Conservation (phyloP, 228 moss, liverwort and hornwort genomes). For the Sphagnum fallax region DNA sequence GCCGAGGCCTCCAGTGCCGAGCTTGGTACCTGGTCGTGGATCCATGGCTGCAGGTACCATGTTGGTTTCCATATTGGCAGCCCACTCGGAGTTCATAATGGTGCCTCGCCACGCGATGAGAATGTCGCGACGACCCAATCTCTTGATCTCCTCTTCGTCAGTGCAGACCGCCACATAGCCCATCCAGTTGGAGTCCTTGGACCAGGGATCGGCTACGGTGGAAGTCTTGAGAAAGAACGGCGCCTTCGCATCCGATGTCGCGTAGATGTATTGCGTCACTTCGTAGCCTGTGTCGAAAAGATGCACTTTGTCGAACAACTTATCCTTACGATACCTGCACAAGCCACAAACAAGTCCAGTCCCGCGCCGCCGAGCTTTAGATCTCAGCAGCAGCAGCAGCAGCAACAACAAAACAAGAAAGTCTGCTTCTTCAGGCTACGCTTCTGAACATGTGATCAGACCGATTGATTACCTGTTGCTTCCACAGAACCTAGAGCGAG, state of each 20-base stretch:
- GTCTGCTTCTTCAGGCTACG: too few species aligned
- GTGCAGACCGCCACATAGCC: slow-evolving; percentile 13
- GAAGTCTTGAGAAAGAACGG: slow-evolving; percentile 8
- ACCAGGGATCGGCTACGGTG: slow-evolving; percentile 5
- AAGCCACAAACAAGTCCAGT: not conserved
- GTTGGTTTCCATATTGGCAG: slow-evolving; percentile 13
- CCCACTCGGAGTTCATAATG: slow-evolving; percentile 13
- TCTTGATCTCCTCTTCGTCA: slow-evolving; percentile 7
- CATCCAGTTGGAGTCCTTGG: slow-evolving; percentile 14
- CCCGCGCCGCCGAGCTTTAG: too few species aligned
- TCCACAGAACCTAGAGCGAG: slow-evolving; percentile 43
- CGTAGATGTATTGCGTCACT: slow-evolving; percentile 17
- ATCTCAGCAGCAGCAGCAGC: too few species aligned
- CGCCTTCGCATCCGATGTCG: slow-evolving; percentile 2
- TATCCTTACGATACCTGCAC: slow-evolving; percentile 11
- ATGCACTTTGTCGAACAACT: slow-evolving; percentile 27
- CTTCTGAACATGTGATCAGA: too few species aligned
- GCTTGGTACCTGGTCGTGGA: not conserved
- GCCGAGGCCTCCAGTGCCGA: slow-evolving; percentile 1
- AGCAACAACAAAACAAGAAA: too few species aligned
- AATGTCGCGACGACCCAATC: slow-evolving; percentile 19
- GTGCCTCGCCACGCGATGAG: slow-evolving; percentile 18
- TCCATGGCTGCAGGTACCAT: slow-evolving; percentile 1
- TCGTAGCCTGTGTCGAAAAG: slow-evolving; percentile 11
- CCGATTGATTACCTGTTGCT: slow-evolving; percentile 8